Conservation (phyloP, 345 rosid genomes). For the Noccaea bulbosa region DNA sequence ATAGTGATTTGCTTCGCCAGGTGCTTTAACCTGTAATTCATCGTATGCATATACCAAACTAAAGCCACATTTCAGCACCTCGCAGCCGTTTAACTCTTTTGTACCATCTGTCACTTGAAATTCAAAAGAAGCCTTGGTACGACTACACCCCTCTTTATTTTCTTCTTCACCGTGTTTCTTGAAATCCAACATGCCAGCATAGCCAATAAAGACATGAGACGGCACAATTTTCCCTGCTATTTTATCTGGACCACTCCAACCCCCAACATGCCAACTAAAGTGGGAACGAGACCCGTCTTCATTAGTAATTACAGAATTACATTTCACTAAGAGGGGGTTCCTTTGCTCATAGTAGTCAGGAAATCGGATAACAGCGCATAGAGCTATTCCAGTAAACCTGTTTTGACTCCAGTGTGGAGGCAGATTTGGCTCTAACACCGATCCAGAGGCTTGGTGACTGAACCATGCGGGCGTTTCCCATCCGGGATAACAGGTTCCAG, state of each 20-base stretch:
- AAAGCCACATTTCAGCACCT: constrained; percentile 36
- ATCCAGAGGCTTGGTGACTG: constrained; percentile 3
- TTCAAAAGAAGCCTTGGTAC: background rate
- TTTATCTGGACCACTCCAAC: constrained; percentile 21
- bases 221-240: background rate
- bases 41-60: background rate
- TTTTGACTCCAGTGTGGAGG: constrained; percentile 23
- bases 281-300: constrained; percentile 8
- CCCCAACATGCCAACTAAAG: background rate
- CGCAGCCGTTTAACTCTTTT: background rate
- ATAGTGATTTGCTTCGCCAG: constrained; percentile 3
- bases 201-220: constrained; percentile 32
- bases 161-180: background rate
- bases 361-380: constrained; percentile 23
- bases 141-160: background rate
- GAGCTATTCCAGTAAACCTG: constrained; percentile 13
- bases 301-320: background rate
- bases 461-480: constrained; percentile 16
- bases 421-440: constrained; percentile 13
- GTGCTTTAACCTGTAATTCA: background rate
- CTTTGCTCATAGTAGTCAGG: constrained; percentile 3
- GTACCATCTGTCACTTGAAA: constrained; percentile 36
- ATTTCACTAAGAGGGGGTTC: constrained; percentile 9
- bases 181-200: background rate
- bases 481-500: constrained; percentile 23